Percentiles rank a stretch among this genome's conserved stretches.
Conservation (phyloP, 805 yeast genomes). For the Teunomyces barrocoloradensis region DNA sequence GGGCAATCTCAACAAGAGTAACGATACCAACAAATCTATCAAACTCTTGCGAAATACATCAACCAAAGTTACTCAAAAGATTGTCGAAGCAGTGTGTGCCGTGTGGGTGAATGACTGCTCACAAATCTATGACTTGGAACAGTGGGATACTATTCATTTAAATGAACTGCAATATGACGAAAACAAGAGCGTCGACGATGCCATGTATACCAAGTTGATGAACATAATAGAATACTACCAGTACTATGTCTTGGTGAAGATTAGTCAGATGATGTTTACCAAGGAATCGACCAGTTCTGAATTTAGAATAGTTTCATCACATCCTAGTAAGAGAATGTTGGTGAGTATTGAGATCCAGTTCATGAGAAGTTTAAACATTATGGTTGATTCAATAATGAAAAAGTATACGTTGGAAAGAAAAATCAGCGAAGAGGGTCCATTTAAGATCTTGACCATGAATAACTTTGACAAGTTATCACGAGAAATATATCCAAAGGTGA, state of each 20-base stretch:
- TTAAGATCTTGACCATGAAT: conserved; percentile 43
- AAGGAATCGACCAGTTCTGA: conserved; percentile 13
- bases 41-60: conserved; percentile 34
- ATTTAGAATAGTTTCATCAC: conserved; percentile 31
- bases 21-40: conserved; percentile 37
- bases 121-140: conserved; percentile 43
- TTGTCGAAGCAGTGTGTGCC: conserved; percentile 41
- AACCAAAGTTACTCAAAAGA: conserved; percentile 32
- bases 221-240: conserved; percentile 37
- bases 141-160: conserved; percentile 28
- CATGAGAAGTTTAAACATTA: conserved; percentile 41
- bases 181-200: conserved; percentile 10
- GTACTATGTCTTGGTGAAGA: conserved; percentile 29
- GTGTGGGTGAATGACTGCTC: conserved; percentile 46
- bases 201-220: conserved; percentile 33
- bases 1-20: conserved; percentile 31
- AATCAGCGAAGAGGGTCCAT: conserved; percentile 25
- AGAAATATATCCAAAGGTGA: conserved; percentile 29
- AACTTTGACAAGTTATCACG: conserved; percentile 38
- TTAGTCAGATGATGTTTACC: conserved; percentile 25
- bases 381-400: conserved; percentile 42
- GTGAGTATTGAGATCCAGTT: conserved; percentile 45
- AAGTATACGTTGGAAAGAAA: conserved; percentile 30
- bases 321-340: conserved; percentile 39
- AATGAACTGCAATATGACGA: background rate